Evolutionary conservation across 306 rosid species (phyloP), one percentile per base, ranked within the genome.

Genomic region (Dalbergia oliveri): DNA sequence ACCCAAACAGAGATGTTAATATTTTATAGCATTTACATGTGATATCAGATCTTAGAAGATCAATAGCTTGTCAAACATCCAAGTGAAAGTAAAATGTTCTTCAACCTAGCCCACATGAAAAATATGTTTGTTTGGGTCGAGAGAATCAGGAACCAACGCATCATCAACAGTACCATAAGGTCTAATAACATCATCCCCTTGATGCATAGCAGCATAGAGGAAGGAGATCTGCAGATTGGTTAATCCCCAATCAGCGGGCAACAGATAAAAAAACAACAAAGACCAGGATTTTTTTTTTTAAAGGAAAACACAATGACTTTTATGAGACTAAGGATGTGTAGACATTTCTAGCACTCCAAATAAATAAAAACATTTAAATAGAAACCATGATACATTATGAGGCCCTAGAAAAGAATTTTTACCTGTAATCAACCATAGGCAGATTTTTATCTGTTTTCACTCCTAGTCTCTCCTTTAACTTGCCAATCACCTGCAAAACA

Each of bases 351-450:
- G 80, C 66, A 67, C 14, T 56, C 26, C 37, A 44, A 76, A 69
- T 45, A 82, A 62, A 49, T 23, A 26, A 13, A 49, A 59, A 67
- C 39, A 47, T 41, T 50, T 37, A 58, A 69, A 76, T 59, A 66
- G 8, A 77, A 57, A 57, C 73, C 62, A 64, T 54, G 15, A 63
- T 64, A 23, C 3, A 65, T 53, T 73, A 18, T 33, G 11, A 6
- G 39, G 12, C 43, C 35, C 49, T 35, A 18, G 16, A 53, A 73
- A 35, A 21, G 6, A 43, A 72, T 45, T 58, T 63, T 49, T 82
- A 94, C 98, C 96, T 93, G 96, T 88, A 90, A 84, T 90, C 94
- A 79, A 93, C 92, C 88, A 88, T 76, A 69, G 93, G 87, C 77
- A 87, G 87, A 19, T 72, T 72, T 83, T 91, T 88, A 74, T 89